These are phyloP conservation scores for Suhomyces prunicola DNA, from an alignment of 805 yeast genomes.

Conservation along the genomic window DNA sequence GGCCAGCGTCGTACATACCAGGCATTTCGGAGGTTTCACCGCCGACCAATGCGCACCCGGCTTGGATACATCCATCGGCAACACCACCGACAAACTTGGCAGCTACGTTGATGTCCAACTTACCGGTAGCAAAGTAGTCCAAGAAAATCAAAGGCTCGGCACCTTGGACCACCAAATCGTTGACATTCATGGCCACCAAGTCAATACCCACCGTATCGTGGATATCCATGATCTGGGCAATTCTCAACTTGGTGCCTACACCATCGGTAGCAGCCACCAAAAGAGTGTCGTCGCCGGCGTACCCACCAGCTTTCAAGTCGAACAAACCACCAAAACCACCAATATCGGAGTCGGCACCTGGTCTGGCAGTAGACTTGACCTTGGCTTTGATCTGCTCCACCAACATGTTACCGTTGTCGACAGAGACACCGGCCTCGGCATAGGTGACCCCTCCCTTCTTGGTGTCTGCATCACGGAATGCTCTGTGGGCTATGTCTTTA, in stretches of 20 bases:
- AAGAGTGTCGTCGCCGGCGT: constrained; percentile 70
- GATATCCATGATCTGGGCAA: constrained; percentile 84
- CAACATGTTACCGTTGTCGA: constrained; percentile 87
- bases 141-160: constrained; percentile 95
- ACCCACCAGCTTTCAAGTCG: constrained; percentile 87
- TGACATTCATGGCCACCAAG: constrained; percentile 98
- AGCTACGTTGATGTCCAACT: constrained; percentile 79
- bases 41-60: constrained; percentile 97
- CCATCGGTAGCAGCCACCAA: constrained; percentile 98
- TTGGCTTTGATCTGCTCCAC: constrained; percentile 87
- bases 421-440: constrained; percentile 96
- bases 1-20: constrained; percentile 93
- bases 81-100: constrained; percentile 91
- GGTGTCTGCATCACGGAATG: constrained; percentile 58
- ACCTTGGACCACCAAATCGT: constrained; percentile 97
- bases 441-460: constrained; percentile 61
- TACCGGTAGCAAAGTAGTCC: constrained; percentile 95
- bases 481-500: constrained; percentile 93
- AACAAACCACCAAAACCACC: constrained; percentile 99
- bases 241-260: constrained; percentile 94
- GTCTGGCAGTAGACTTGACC: constrained; percentile 88
- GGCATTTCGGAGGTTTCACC: constrained; percentile 99
- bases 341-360: constrained; percentile 96
- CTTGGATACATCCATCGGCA: constrained; percentile 89
- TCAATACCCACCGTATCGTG: constrained; percentile 99